Evolutionary conservation across 2,329 filamentous ascomycete species (phyloP).

Genomic region (Verticillium tricorpus): DNA sequence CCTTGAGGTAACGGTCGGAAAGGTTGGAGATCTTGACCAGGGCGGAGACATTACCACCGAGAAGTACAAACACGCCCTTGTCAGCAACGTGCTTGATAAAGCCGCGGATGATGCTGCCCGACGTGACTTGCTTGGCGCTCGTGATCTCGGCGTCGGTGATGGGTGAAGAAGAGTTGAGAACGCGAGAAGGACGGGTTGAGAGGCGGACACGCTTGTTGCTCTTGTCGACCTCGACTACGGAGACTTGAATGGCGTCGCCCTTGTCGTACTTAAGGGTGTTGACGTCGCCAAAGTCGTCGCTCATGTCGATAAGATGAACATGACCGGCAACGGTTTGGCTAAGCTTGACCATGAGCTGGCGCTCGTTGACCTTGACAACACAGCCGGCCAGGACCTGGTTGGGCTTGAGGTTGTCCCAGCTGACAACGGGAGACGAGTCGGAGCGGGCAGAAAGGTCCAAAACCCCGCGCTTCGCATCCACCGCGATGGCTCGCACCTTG

Average conservation of each 20-base stretch:
- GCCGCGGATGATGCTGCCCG: conserved; percentile 78
- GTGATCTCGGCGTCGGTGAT: conserved; percentile 79
- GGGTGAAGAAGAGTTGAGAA: conserved; percentile 78
- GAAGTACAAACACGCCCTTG: conserved; percentile 80
- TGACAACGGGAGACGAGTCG: conserved; percentile 53
- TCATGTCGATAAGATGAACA: conserved; percentile 76
- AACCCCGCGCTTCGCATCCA: conserved; percentile 68
- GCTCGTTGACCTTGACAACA: conserved; percentile 81
- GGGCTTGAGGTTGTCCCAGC: conserved; percentile 66
- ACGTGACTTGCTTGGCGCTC: conserved; percentile 63
- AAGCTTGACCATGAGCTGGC: conserved; percentile 79
- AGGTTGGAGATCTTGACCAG: conserved; percentile 84
- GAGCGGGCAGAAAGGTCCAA: conserved; percentile 80
- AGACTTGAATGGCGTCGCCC: conserved; percentile 85
- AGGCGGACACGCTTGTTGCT: conserved; percentile 81
- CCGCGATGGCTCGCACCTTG: conserved; percentile 69
- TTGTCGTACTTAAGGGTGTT: conserved; percentile 72
- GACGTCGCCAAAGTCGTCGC: conserved; percentile 79
- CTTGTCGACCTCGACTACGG: conserved; percentile 72
- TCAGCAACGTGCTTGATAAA: conserved; percentile 89
- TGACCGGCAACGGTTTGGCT: conserved; percentile 75
- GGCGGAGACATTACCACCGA: conserved; percentile 77
- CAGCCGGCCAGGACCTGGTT: conserved; percentile 80
- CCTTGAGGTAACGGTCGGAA: conserved; percentile 86
- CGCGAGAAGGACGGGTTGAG: conserved; percentile 80